Evolutionary conservation across 345 rosid genomes (phyloP).

Genomic region (Boechera stricta): DNA sequence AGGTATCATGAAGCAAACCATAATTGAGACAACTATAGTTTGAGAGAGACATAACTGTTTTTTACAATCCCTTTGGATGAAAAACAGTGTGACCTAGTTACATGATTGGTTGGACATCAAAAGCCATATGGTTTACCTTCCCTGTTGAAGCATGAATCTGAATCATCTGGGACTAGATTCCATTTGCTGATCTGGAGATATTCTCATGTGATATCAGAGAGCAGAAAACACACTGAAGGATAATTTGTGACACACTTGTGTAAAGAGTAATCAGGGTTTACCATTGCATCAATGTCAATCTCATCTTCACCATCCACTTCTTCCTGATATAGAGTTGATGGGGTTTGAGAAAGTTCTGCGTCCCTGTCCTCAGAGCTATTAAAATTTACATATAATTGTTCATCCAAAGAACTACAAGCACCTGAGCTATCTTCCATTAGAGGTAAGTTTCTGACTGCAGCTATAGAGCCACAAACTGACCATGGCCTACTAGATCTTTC

Average conservation of each 20-base stretch:
- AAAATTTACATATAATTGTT: neutral
- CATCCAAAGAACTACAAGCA: conserved; percentile 17
- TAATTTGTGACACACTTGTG: neutral
- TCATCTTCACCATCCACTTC: conserved; percentile 63
- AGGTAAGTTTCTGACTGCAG: too few species aligned
- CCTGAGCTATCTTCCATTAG: conserved; percentile 14
- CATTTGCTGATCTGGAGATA: conserved; percentile 56
- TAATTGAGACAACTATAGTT: neutral
- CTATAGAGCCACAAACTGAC: too few species aligned
- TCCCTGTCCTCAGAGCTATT: neutral
- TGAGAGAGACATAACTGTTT: neutral
- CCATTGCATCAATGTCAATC: conserved; percentile 79
- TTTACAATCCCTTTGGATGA: neutral
- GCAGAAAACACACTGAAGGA: conserved; percentile 13
- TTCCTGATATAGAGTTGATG: conserved; percentile 47
- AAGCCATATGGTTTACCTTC: conserved; percentile 51
- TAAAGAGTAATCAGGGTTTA: conserved; percentile 40
- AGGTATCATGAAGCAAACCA: conserved; percentile 32
- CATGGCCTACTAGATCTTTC: too few species aligned
- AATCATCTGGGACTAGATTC: conserved; percentile 62
- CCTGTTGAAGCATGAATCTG: conserved; percentile 43
- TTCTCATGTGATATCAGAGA: conserved; percentile 23
- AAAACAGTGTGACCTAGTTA: conserved; percentile 18
- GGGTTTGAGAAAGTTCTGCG: conserved; percentile 45
- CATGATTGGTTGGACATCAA: neutral